Conservation (phyloP, 495 filamentous ascomycete species). For the Neurospora cerealis region DNA sequence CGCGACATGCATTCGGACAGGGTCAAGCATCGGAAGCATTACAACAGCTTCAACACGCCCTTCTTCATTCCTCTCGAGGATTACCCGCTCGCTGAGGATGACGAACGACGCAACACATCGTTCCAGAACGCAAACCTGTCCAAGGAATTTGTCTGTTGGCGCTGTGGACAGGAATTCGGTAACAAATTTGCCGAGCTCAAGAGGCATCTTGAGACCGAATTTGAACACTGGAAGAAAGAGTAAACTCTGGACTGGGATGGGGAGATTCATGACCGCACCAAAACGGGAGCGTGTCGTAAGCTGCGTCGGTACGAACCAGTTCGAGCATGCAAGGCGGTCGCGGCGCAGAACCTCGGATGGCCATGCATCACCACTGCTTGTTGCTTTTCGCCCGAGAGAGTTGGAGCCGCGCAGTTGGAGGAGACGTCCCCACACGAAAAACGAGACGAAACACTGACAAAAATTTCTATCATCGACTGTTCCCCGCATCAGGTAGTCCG, state of each 20-base stretch:
- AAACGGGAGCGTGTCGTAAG: not conserved
- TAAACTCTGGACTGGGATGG: constrained; percentile 17
- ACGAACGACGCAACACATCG: constrained; percentile 47
- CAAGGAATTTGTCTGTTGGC: constrained; percentile 68
- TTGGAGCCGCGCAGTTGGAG: not conserved
- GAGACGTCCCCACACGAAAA: not conserved
- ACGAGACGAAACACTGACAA: not conserved
- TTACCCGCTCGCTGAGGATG: constrained; percentile 60
- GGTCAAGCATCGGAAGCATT: constrained; percentile 78
- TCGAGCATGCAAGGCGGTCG: not conserved
- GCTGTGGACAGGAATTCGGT: constrained; percentile 66
- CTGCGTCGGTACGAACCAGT: not conserved
- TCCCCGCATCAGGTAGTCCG: not conserved
- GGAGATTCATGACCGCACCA: not conserved
- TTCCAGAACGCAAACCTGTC: constrained; percentile 42
- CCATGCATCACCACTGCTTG: not conserved
- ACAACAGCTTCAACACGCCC: constrained; percentile 80
- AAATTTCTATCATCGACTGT: not conserved
- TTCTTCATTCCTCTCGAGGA: constrained; percentile 78
- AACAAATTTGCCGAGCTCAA: constrained; percentile 65
- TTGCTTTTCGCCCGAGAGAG: not conserved
- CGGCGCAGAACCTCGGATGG: not conserved
- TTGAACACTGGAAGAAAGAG: constrained; percentile 67
- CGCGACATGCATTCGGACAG: constrained; percentile 59
- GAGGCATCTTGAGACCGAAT: constrained; percentile 71